Base-by-base conservation (phyloP, 805 yeast genomes). In the Candida vaughaniae region DNA sequence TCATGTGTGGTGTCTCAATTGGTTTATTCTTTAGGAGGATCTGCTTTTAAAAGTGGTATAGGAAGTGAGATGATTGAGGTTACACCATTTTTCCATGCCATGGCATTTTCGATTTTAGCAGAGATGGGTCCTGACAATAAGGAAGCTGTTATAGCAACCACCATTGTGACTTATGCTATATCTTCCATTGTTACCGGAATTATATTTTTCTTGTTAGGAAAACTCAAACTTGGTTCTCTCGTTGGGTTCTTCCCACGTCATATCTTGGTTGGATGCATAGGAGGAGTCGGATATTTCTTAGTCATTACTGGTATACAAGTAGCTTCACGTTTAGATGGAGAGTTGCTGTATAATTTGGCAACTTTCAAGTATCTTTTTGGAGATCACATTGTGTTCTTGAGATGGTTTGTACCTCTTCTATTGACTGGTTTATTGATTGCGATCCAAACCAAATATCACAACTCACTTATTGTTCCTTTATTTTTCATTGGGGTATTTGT, bases 51-150 rank as follows among this genome's bases (percentile, higher is more conserved):
- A 43, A 75, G 89, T 2, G 96, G 95, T n/a, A 80, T 91, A 29
- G 99, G 99, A 1, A 85, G 96, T 3, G 98, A 93, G 63, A 93
- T 93, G 99, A 93, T 93, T 47, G 99, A 93, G 59, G 88, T 93
- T n/a, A 95, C 96, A 2, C 99, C 99, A 2, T 93, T 93, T 58
- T 91, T 91, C 69, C 99, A 93, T 55, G 75, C 95, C 2, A 90
- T 93, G 95, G 97, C 97, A 1, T 67, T 76, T 18, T 67, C 82
- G 10, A 81, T 93, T 33, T 67, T 82, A 57, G 55, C 61, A 2
- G 67, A 71, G 16, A 68, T 86, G 51, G 82, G 82, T 6, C 72
- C 62, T 8, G 66, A 64, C 3, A 59, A 64, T 19, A 52, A 67
- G 25, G 74, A 71, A 8, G 79, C 73, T 9, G 74, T 88, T 4